phyloP scores from a whole-genome alignment of 768 basidiomycete species.

The Mycena epipterygia region DNA sequence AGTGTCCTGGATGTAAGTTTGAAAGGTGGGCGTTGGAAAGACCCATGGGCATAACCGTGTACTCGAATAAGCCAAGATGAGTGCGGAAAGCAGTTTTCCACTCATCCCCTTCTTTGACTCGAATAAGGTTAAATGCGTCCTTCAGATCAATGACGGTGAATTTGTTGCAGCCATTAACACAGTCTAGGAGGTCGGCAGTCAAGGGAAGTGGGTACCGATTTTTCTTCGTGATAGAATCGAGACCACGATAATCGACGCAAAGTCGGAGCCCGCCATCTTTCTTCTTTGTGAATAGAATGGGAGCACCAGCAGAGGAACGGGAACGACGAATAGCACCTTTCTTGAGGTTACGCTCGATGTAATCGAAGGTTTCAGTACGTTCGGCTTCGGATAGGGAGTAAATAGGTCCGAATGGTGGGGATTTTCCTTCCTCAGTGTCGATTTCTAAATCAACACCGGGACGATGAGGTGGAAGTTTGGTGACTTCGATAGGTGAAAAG shows the following conservation, averaged over 20 bases:
- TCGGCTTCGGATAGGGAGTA: conserved; percentile 42
- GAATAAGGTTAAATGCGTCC: conserved; percentile 19
- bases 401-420: conserved; percentile 49
- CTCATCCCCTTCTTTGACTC: conserved; percentile 35
- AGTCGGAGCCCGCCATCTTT: conserved; percentile 41
- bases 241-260: conserved; percentile 39
- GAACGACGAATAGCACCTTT: background rate
- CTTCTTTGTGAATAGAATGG: background rate
- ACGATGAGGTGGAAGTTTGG: conserved; percentile 49
- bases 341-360: background rate
- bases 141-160: background rate
- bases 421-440: conserved; percentile 47
- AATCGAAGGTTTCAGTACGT: background rate
- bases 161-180: conserved; percentile 51
- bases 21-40: conserved; percentile 11
- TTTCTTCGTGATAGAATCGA: conserved; percentile 52
- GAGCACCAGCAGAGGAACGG: background rate
- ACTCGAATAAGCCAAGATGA: conserved; percentile 37
- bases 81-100: conserved; percentile 60
- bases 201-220: conserved; percentile 51
- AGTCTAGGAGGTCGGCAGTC: conserved; percentile 45
- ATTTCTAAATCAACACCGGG: conserved; percentile 50
- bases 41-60: conserved; percentile 8
- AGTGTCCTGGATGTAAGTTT: conserved; percentile 7
- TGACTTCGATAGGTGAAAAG: conserved; percentile 40